A percentile compares a stretch with the other conserved stretches of the same genome.
Evolutionary conservation across 164 flowering plant species (phyloP).

Genomic region (Magnolia sinica): DNA sequence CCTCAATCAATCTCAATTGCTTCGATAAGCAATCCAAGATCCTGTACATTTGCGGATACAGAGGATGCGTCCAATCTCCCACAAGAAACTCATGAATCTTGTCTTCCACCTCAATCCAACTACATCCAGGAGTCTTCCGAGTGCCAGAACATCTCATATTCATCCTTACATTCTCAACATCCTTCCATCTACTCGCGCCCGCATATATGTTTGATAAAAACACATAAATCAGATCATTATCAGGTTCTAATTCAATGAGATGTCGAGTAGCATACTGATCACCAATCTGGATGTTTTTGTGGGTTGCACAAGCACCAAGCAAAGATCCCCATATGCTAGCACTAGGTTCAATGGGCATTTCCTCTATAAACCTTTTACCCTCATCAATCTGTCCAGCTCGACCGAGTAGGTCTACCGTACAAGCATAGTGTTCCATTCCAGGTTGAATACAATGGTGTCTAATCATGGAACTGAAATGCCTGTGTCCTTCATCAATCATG

Average conservation of each 20-base stretch:
- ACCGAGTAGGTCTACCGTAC: conserved; percentile 27
- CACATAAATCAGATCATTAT: conserved; percentile 13
- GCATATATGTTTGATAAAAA: conserved; percentile 28
- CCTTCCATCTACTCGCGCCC: conserved; percentile 20
- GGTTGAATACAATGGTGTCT: conserved; percentile 14
- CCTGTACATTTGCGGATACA: conserved; percentile 2
- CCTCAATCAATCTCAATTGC: conserved; percentile 10
- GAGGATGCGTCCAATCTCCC: conserved; percentile 10
- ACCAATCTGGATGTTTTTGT: conserved; percentile 18
- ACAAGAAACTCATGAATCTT: conserved; percentile 17
- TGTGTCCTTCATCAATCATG: conserved; percentile 20
- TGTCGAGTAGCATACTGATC: conserved; percentile 13
- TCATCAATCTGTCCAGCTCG: conserved; percentile 16
- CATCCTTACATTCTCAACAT: conserved; percentile 18
- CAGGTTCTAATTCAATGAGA: conserved; percentile 20
- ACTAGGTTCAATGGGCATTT: conserved; percentile 24
- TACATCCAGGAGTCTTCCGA: conserved; percentile 23
- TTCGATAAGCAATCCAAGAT: conserved; percentile 8
- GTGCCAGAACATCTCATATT: conserved; percentile 12
- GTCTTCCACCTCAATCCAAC: conserved; percentile 29
- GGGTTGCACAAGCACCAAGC: conserved; percentile 22
- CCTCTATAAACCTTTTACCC: conserved; percentile 17
- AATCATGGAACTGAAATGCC: conserved; percentile 14
- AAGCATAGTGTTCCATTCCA: conserved; percentile 22
- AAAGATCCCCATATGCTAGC: conserved; percentile 26